A percentile compares a stretch with the other conserved stretches of the same genome.
Conservation (phyloP, 2,329 filamentous ascomycete genomes). For the Byssochlamys sp. region DNA sequence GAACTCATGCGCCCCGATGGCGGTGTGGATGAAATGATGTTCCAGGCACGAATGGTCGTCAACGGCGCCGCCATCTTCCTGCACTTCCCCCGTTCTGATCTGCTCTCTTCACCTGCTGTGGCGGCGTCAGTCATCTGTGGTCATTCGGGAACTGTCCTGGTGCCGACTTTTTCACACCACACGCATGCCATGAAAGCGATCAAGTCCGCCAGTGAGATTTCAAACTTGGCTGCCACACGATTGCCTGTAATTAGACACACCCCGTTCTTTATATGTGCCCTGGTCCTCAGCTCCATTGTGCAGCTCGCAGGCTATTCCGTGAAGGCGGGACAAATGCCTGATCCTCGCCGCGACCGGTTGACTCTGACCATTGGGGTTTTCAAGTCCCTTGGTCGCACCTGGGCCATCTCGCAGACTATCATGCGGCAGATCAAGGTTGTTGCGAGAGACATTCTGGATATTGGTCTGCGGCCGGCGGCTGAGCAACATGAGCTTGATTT, state of each 20-base stretch:
- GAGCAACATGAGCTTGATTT: constrained; percentile 24
- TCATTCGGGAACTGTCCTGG: constrained; percentile 28
- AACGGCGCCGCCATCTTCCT: constrained; percentile 58
- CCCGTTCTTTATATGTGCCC: constrained; percentile 72
- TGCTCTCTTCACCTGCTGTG: constrained; percentile 46
- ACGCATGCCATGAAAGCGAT: constrained; percentile 70
- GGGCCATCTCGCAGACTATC: constrained; percentile 62
- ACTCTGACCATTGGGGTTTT: constrained; percentile 69
- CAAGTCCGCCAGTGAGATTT: constrained; percentile 67
- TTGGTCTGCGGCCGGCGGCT: constrained; percentile 28
- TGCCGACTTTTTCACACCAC: constrained; percentile 32
- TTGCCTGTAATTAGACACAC: constrained; percentile 60
- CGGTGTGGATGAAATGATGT: constrained; percentile 77
- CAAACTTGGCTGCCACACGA: constrained; percentile 56
- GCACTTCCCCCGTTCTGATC: constrained; percentile 68
- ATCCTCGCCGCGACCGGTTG: constrained; percentile 57
- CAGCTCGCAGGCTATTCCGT: constrained; percentile 69
- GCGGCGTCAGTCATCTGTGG: constrained; percentile 41
- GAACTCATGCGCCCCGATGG: constrained; percentile 61
- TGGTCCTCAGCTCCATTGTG: constrained; percentile 69
- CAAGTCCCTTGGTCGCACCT: constrained; percentile 58
- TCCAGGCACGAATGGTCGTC: constrained; percentile 77
- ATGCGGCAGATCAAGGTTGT: constrained; percentile 66
- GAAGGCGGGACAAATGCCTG: constrained; percentile 47
- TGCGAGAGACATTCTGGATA: constrained; percentile 59